phyloP scores from a whole-genome alignment of 768 basidiomycete species.

The Naematelia aurantialba region DNA sequence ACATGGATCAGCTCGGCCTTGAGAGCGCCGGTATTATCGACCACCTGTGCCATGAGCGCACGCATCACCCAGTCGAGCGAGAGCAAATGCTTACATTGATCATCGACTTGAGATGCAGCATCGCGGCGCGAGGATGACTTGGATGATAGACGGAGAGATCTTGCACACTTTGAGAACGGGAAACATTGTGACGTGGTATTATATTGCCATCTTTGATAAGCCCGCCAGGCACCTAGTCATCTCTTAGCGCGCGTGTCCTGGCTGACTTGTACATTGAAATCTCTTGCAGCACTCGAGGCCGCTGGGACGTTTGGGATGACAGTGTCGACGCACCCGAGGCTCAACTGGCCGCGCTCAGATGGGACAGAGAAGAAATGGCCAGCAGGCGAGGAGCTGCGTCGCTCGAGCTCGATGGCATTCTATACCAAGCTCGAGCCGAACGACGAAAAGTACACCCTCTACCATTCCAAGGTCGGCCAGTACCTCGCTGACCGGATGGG shows the following conservation, averaged over 20 bases:
- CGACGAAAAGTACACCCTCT: slow-evolving; percentile 27
- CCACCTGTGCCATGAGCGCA: slow-evolving; percentile 59
- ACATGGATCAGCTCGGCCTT: slow-evolving; percentile 95
- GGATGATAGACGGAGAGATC: too few relatives aligned
- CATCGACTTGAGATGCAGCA: slow-evolving; percentile 93
- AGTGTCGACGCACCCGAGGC: slow-evolving; percentile 17
- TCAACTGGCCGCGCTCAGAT: slow-evolving; percentile 40
- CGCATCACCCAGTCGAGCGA: background rate
- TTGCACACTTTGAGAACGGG: too few relatives aligned
- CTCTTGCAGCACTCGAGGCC: too few relatives aligned
- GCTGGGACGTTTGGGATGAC: background rate
- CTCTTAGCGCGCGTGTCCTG: too few relatives aligned
- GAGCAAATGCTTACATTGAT: slow-evolving; percentile 66
- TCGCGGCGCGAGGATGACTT: slow-evolving; percentile 48
- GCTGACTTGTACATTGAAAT: too few relatives aligned
- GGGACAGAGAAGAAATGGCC: slow-evolving; percentile 22
- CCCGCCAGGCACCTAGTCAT: too few relatives aligned
- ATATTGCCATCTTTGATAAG: background rate
- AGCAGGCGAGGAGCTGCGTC: slow-evolving; percentile 6
- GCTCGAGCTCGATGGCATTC: slow-evolving; percentile 4
- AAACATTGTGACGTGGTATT: background rate
- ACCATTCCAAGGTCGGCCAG: slow-evolving; percentile 30
- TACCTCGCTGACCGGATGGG: slow-evolving; percentile 19
- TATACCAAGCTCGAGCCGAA: slow-evolving; percentile 12
- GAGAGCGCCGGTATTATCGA: slow-evolving; percentile 95